phyloP scores from a whole-genome alignment of 1,139 yeast genomes.

The Scheffersomyces insectosa region DNA sequence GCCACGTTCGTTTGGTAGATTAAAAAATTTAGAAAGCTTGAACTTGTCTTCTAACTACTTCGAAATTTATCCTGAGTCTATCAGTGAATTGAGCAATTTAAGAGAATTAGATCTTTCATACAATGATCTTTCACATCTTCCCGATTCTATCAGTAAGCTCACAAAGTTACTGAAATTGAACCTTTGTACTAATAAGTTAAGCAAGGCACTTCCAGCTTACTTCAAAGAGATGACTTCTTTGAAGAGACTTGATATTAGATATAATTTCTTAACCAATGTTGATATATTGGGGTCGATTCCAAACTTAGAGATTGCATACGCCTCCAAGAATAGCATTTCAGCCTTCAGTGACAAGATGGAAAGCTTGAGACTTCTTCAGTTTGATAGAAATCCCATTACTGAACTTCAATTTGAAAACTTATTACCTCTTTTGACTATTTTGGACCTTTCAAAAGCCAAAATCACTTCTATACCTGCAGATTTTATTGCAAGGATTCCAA shows the following conservation, averaged over 20 bases:
- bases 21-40: slow-evolving; percentile 57
- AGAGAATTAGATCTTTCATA: slow-evolving; percentile 78
- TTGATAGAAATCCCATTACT: slow-evolving; percentile 76
- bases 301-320: slow-evolving; percentile 67
- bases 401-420: slow-evolving; percentile 61
- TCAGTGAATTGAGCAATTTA: slow-evolving; percentile 62
- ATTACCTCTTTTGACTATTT: slow-evolving; percentile 63
- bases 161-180: slow-evolving; percentile 65
- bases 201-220: slow-evolving; percentile 55
- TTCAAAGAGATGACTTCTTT: slow-evolving; percentile 56
- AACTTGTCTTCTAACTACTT: slow-evolving; percentile 84
- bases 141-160: slow-evolving; percentile 62
- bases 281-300: slow-evolving; percentile 66
- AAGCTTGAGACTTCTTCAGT: slow-evolving; percentile 51
- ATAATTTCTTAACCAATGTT: slow-evolving; percentile 67
- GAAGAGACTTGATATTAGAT: slow-evolving; percentile 75
- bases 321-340: slow-evolving; percentile 77
- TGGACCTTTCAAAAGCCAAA: slow-evolving; percentile 82
- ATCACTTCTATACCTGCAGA: slow-evolving; percentile 70
- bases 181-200: slow-evolving; percentile 71
- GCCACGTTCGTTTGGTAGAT: slow-evolving; percentile 61
- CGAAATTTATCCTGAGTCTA: slow-evolving; percentile 63
- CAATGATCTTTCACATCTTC: slow-evolving; percentile 64
- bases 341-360: slow-evolving; percentile 65
- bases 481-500: slow-evolving; percentile 61